Conservation (phyloP, 768 basidiomycete species). For the Hericium alpestre region DNA sequence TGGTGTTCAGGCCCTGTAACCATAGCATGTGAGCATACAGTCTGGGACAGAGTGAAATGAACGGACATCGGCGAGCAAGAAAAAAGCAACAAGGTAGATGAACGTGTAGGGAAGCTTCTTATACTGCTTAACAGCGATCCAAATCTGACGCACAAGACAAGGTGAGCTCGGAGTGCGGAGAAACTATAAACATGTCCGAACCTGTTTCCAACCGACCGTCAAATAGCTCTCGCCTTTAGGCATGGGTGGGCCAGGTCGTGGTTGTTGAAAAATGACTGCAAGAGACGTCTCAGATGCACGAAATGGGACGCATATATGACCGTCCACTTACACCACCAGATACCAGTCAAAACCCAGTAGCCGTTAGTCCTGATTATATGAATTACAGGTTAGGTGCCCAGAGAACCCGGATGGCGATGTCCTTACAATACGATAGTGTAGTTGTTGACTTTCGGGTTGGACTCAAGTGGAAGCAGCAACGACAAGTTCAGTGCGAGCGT, state of each 20-base stretch:
- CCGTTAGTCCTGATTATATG: conserved; percentile 41
- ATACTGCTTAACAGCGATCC: conserved; percentile 65
- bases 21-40: not conserved
- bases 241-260: conserved; percentile 69
- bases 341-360: conserved; percentile 70
- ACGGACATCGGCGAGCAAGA: conserved; percentile 68
- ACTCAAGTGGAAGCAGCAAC: conserved; percentile 50
- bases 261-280: conserved; percentile 73
- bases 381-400: not conserved
- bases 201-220: conserved; percentile 83
- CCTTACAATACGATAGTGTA: conserved; percentile 61
- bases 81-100: conserved; percentile 65
- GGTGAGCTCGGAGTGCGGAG: not conserved
- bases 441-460: conserved; percentile 58
- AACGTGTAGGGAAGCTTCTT: conserved; percentile 75
- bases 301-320: not conserved
- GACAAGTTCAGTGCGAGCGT: conserved; percentile 59
- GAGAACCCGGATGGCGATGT: not conserved
- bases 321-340: conserved; percentile 73
- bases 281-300: not conserved
- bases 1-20: conserved; percentile 66
- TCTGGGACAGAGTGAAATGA: not conserved
- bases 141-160: conserved; percentile 41
- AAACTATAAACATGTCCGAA: conserved; percentile 12
- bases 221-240: conserved; percentile 70